These are phyloP conservation scores for Marasmius sp. DNA, from an alignment of 1,284 basidiomycete genomes.

Conservation along the genomic window DNA sequence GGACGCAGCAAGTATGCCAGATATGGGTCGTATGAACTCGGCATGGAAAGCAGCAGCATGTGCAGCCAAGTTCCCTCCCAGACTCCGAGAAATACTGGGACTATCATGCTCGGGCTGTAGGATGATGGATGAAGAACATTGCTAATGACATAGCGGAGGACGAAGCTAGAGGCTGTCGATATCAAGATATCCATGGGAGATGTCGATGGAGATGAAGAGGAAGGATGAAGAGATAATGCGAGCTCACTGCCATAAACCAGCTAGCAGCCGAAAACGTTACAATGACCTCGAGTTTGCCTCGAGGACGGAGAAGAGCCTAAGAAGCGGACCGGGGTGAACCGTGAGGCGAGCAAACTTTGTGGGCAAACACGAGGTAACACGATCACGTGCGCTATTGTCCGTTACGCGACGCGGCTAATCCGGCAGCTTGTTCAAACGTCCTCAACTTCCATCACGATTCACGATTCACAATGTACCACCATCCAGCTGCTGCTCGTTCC, in stretches of 20 bases:
- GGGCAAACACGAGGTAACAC: background rate
- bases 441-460: background rate
- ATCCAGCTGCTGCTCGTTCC: background rate
- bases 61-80: conserved; percentile 42
- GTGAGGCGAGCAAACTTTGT: no score
- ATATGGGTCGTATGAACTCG: conserved; percentile 32
- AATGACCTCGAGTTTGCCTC: background rate
- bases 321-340: no score
- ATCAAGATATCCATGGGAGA: conserved; percentile 37
- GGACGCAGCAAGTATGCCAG: conserved; percentile 41
- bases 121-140: background rate
- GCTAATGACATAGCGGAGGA: conserved; percentile 29
- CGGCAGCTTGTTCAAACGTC: background rate
- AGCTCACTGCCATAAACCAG: background rate
- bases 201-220: background rate
- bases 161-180: conserved; percentile 39
- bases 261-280: background rate
- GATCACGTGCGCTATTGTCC: background rate
- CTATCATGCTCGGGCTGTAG: conserved; percentile 18
- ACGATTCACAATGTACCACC: background rate
- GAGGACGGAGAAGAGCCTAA: background rate
- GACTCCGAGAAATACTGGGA: conserved; percentile 34
- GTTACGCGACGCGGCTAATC: background rate
- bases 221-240: conserved; percentile 4
- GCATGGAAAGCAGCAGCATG: conserved; percentile 27